Evolutionary conservation across 106 monocot genomes (phyloP), one percentile per base, ranked within the genome.

Genomic region (Iris macrosiphon): DNA sequence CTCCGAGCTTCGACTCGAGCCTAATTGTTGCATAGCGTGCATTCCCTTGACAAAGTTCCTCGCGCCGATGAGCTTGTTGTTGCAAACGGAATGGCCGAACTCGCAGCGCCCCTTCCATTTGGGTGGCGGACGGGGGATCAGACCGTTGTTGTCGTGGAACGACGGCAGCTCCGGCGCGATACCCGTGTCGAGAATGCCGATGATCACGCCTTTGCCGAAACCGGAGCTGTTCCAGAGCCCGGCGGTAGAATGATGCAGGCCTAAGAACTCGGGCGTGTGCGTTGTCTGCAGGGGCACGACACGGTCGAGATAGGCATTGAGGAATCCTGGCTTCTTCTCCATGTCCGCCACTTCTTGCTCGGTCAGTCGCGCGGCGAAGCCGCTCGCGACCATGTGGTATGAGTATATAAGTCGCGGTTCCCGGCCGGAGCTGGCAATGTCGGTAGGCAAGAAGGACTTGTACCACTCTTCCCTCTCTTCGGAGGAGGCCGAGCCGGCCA

Each of bases 171-270:
- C 31, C 7, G 68, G 52, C 9, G 15, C 9, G 17, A 73, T 27
- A 1, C 72, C 76, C 2, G 57, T 73, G 70, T 85, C 85, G 3
- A 88, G 49, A 4, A 88, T 45, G 4, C 78, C 74, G 51, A 90
- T 56, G 65, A 90, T 66, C 25, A 72, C 38, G 1, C 89, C 89
- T 23, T 70, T 48, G 15, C 84, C 89, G 15, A 40, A 59, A 35
- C 54, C 65, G 8, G 66, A 15, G 12, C 31, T 4, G 2, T 16
- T 52, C 60, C 77, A 72, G n/a, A n/a, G n/a, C 13, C 57, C 43
- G 3, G 13, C 3, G 11, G 19, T 17, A 4, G 7, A 40, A 7
- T 30, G 53, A 32, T 1, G 14, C 15, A 76, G 46, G 7, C 70
- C 64, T 14, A 76, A 37, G 59, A 71, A 65, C n/a, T 59, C 30